Evolutionary conservation across 2,329 filamentous ascomycete genomes (phyloP).

Genomic region (Grosmannia penicillata): DNA sequence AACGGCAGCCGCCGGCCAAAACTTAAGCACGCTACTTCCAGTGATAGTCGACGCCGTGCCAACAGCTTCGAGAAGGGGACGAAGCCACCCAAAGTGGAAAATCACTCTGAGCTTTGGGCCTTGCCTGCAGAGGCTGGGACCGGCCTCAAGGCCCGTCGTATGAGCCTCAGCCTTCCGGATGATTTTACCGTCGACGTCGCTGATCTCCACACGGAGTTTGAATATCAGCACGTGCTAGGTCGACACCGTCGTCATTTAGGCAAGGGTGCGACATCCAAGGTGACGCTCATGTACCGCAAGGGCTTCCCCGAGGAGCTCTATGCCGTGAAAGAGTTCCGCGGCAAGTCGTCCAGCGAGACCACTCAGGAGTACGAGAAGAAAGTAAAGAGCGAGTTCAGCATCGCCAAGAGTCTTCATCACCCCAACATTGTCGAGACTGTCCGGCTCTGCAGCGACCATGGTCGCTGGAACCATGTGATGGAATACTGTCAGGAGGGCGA

Average conservation of each 20-base stretch:
- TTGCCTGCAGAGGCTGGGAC: slow-evolving; percentile 54
- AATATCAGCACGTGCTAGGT: slow-evolving; percentile 55
- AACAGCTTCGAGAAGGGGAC: slow-evolving; percentile 32
- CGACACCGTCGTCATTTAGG: slow-evolving; percentile 63
- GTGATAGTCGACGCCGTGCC: slow-evolving; percentile 20
- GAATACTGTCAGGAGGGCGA: slow-evolving; percentile 79
- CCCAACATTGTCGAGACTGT: slow-evolving; percentile 77
- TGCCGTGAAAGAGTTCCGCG: slow-evolving; percentile 79
- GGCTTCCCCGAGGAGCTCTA: slow-evolving; percentile 51
- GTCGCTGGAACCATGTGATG: slow-evolving; percentile 84
- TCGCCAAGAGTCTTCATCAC: slow-evolving; percentile 72
- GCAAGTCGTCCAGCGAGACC: slow-evolving; percentile 53
- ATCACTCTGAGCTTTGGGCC: slow-evolving; percentile 30
- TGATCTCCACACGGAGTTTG: slow-evolving; percentile 55
- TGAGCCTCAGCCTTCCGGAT: slow-evolving; percentile 60
- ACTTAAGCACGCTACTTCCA: slow-evolving; percentile 11
- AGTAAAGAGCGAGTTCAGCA: slow-evolving; percentile 82
- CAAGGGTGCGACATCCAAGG: slow-evolving; percentile 69
- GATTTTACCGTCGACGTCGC: slow-evolving; percentile 59
- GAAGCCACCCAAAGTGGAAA: slow-evolving; percentile 11
- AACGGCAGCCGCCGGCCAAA: slow-evolving; percentile 11
- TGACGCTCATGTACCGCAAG: slow-evolving; percentile 65
- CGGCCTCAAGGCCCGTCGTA: slow-evolving; percentile 62
- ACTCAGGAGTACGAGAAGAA: slow-evolving; percentile 69
- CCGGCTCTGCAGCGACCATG: slow-evolving; percentile 58